Evolutionary conservation across 2,329 filamentous ascomycete species (phyloP).

Genomic region (Aspergillus hortae): DNA sequence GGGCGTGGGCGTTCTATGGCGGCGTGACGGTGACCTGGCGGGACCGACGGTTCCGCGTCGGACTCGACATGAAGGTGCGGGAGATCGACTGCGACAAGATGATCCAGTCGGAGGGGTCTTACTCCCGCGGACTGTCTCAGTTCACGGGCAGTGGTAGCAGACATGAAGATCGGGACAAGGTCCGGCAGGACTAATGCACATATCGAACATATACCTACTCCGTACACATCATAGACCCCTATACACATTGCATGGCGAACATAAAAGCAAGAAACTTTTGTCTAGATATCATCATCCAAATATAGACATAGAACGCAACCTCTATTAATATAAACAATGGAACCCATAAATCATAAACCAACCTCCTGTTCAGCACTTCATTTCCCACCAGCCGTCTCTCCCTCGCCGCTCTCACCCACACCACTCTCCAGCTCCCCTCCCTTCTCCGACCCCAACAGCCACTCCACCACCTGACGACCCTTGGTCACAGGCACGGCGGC

Average conservation of each 20-base stretch:
- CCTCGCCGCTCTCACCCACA: slow-evolving; percentile 15
- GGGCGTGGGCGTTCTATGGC: slow-evolving; percentile 85
- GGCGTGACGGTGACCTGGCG: slow-evolving; percentile 86
- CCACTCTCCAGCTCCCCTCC: slow-evolving; percentile 31
- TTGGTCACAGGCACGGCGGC: slow-evolving; percentile 26
- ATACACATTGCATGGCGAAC: slow-evolving; percentile 1
- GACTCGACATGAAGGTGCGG: slow-evolving; percentile 77
- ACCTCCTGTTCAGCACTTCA: neutral
- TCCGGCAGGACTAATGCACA: neutral
- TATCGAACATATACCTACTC: neutral
- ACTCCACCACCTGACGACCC: slow-evolving; percentile 41
- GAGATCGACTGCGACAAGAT: slow-evolving; percentile 42
- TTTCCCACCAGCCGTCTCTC: slow-evolving; percentile 5
- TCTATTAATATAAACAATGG: neutral
- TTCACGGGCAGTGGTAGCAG: neutral
- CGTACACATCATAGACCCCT: neutral
- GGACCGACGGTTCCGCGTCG: slow-evolving; percentile 75
- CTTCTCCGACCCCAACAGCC: slow-evolving; percentile 38
- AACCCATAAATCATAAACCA: slow-evolving; percentile 1
- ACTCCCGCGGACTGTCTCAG: slow-evolving; percentile 11
- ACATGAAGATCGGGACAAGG: neutral
- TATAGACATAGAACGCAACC: neutral
- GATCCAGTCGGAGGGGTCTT: slow-evolving; percentile 18
- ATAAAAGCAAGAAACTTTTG: slow-evolving; percentile 11
- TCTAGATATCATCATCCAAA: slow-evolving; percentile 7